These are phyloP conservation scores for Crithidia acanthocephali DNA, from an alignment of 208 protist species.

Conservation along the genomic window DNA sequence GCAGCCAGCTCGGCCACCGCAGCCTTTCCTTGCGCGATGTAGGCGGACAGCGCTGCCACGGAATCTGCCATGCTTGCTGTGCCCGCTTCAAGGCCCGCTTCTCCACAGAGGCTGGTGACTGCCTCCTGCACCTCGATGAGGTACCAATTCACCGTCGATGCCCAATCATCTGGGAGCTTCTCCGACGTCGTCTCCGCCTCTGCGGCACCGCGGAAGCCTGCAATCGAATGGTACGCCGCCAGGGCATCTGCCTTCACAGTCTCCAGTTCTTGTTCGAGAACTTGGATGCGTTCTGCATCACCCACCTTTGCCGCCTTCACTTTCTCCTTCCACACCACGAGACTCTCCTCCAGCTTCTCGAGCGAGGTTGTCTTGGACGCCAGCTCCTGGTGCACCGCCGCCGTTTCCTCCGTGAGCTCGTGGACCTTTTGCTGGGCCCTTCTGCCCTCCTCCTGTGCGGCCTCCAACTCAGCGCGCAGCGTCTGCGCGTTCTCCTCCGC, in stretches of 20 bases:
- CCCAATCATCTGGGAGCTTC: conserved; percentile 1
- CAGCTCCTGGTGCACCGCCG: background rate
- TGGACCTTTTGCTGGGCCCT: background rate
- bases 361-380: conserved; percentile 6
- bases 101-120: background rate
- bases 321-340: conserved; percentile 69
- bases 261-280: conserved; percentile 16
- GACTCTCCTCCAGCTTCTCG: conserved; percentile 21
- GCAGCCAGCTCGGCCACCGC: background rate
- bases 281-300: conserved; percentile 41
- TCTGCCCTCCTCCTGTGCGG: background rate
- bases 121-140: background rate
- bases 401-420: conserved; percentile 6
- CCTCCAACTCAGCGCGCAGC: background rate
- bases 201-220: background rate
- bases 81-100: background rate
- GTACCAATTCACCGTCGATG: background rate
- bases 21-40: background rate
- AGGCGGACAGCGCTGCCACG: background rate
- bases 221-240: background rate
- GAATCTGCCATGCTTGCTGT: background rate
- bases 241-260: background rate
- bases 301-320: conserved; percentile 51
- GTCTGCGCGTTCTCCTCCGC: background rate
- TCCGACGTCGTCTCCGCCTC: background rate